These are phyloP conservation scores for Coniochaeta ligniaria DNA, from an alignment of 2,329 filamentous ascomycete genomes.

Conservation along the genomic window DNA sequence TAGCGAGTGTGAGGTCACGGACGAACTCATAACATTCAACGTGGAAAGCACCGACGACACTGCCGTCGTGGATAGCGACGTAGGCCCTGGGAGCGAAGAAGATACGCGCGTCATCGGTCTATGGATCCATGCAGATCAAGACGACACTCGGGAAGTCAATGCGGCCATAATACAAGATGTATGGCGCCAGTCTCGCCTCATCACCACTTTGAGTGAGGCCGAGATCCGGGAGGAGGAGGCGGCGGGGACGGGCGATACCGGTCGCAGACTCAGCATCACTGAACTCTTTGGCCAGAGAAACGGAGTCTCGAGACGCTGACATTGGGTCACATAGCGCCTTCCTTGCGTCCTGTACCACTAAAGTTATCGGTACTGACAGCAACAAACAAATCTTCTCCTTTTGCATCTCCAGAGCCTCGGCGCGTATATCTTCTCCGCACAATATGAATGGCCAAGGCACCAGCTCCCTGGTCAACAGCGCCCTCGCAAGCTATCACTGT, in stretches of 20 bases:
- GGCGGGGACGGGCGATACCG: conserved; percentile 10
- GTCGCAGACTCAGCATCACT: conserved; percentile 33
- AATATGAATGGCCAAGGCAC: not conserved
- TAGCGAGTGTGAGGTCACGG: conserved; percentile 55
- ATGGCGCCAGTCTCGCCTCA: conserved; percentile 25
- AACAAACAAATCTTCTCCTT: not conserved
- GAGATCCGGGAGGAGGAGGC: conserved; percentile 7
- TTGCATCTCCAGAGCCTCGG: not conserved
- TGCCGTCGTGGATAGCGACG: not conserved
- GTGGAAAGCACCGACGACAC: conserved; percentile 23
- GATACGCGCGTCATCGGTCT: conserved; percentile 37
- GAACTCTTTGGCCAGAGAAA: conserved; percentile 29
- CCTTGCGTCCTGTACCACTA: not conserved
- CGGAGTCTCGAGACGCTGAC: not conserved
- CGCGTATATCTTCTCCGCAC: not conserved
- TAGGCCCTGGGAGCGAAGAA: conserved; percentile 3
- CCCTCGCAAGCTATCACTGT: not conserved
- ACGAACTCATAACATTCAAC: conserved; percentile 45
- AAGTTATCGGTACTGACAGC: not conserved
- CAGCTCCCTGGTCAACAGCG: not conserved
- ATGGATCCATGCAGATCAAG: conserved; percentile 39
- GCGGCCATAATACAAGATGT: conserved; percentile 28
- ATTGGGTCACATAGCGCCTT: not conserved
- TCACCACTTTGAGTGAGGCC: not conserved
- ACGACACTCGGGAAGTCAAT: conserved; percentile 16